Conservation (phyloP, 108 stramenopile genomes). For the Cyclostephanos tholiformis region DNA sequence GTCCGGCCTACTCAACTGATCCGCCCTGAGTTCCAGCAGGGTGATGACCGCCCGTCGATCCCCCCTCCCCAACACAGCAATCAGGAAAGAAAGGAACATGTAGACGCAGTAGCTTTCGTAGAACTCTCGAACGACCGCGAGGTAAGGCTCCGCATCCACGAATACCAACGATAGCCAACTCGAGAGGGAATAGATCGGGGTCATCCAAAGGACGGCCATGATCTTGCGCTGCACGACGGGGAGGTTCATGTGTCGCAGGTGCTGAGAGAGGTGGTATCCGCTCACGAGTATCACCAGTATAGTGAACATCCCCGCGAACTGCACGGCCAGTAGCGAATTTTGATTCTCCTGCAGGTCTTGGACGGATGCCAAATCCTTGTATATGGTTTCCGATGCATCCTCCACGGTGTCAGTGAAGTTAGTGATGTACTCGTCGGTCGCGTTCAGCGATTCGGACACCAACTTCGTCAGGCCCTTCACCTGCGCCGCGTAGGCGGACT, state of each 20-base stretch:
- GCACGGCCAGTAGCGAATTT: slow-evolving; percentile 59
- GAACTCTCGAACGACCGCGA: slow-evolving; percentile 78
- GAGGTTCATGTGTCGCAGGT: slow-evolving; percentile 74
- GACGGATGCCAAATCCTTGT: slow-evolving; percentile 34
- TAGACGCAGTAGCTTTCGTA: slow-evolving; percentile 70
- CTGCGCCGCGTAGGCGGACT: slow-evolving; percentile 2
- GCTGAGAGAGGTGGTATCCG: slow-evolving; percentile 80
- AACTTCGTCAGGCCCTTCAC: slow-evolving; percentile 31
- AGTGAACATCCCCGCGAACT: slow-evolving; percentile 82
- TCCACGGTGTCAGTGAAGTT: slow-evolving; percentile 33
- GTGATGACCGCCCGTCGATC: slow-evolving; percentile 43
- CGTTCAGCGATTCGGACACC: slow-evolving; percentile 25
- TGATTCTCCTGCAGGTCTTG: slow-evolving; percentile 39
- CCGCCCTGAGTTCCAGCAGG: slow-evolving; percentile 29
- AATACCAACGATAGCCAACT: slow-evolving; percentile 71
- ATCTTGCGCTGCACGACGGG: slow-evolving; percentile 88
- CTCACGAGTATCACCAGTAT: slow-evolving; percentile 75
- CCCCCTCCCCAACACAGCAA: slow-evolving; percentile 55
- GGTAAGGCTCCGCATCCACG: slow-evolving; percentile 60
- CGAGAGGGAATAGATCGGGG: slow-evolving; percentile 82
- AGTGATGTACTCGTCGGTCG: slow-evolving; percentile 46
- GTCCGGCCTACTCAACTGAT: slow-evolving; percentile 46
- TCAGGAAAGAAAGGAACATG: slow-evolving; percentile 54
- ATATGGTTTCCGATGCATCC: slow-evolving; percentile 27
- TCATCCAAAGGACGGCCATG: slow-evolving; percentile 90